A percentile compares a stretch with the other conserved stretches of the same genome.
These are phyloP conservation scores for Avena insularis DNA, from an alignment of 176 grass and related monocot species.

Conservation along the genomic window DNA sequence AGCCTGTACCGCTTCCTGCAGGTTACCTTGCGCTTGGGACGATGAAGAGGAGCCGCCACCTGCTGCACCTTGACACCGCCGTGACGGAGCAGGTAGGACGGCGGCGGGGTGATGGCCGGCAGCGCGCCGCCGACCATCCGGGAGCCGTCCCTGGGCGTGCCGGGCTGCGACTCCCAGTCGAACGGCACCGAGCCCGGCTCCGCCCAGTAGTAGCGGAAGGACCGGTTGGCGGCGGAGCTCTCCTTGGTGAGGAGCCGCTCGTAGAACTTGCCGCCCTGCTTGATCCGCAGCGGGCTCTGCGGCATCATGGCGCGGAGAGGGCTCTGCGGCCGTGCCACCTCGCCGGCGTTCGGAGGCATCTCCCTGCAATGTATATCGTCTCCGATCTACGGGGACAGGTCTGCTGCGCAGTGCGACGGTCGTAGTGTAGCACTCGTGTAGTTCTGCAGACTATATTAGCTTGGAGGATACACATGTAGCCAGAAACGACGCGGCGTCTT, in stretches of 20 bases:
- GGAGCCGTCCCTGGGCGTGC: slow-evolving; percentile 66
- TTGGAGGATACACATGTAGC: background rate
- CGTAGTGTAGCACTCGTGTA: background rate
- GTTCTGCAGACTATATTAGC: background rate
- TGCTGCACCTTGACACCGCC: background rate
- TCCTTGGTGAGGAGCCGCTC: slow-evolving; percentile 86
- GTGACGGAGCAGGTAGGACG: slow-evolving; percentile 55
- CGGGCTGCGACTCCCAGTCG: slow-evolving; percentile 85
- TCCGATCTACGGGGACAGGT: background rate
- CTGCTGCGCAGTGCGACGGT: background rate
- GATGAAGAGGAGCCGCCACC: background rate
- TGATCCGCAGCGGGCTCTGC: slow-evolving; percentile 75
- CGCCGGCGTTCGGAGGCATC: slow-evolving; percentile 44
- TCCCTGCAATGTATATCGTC: background rate
- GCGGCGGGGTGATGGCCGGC: slow-evolving; percentile 72
- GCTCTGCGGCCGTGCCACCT: slow-evolving; percentile 39
- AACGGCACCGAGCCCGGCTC: slow-evolving; percentile 82
- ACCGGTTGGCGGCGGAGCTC: slow-evolving; percentile 63
- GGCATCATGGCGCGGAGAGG: slow-evolving; percentile 36
- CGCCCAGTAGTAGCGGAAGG: slow-evolving; percentile 76
- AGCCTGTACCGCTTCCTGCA: slow-evolving; percentile 43
- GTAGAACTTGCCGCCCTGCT: slow-evolving; percentile 86
- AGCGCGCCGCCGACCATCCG: slow-evolving; percentile 40
- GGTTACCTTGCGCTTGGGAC: background rate
- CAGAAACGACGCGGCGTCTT: slow-evolving; percentile 43